Conservation (phyloP, 2,329 filamentous ascomycete species). For the Grosmannia huntii region DNA sequence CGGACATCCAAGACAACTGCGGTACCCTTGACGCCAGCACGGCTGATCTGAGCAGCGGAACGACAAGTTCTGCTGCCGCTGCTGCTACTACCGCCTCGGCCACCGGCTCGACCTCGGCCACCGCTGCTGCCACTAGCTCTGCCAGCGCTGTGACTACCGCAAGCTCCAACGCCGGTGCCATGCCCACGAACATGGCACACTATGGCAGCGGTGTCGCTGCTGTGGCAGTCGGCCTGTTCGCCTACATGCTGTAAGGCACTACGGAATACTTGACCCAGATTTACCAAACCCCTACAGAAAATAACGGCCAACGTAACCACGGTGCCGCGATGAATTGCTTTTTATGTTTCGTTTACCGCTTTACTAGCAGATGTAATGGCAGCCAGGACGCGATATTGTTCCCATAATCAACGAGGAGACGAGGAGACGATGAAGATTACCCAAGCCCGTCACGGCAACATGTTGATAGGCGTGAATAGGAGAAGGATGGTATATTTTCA, state of each 20-base stretch:
- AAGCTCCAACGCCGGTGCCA: constrained; percentile 13
- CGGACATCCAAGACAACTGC: constrained; percentile 34
- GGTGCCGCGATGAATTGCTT: neutral
- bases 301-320: neutral
- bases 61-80: constrained; percentile 13
- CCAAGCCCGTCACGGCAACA: neutral
- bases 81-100: constrained; percentile 13
- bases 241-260: constrained; percentile 33
- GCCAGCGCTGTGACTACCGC: neutral
- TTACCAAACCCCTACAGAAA: neutral
- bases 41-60: constrained; percentile 14
- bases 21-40: constrained; percentile 29
- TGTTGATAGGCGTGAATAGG: neutral
- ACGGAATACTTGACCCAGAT: neutral
- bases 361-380: neutral
- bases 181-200: constrained; percentile 19
- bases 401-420: neutral
- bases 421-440: neutral
- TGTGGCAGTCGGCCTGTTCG: constrained; percentile 38
- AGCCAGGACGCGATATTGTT: neutral
- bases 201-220: constrained; percentile 33
- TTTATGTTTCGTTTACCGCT: neutral
- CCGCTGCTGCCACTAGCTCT: constrained; percentile 7
- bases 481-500: neutral
- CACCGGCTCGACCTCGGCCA: constrained; percentile 1